phyloP scores from a whole-genome alignment of 2,329 filamentous ascomycete genomes.

The Sclerotinia glacialis region DNA sequence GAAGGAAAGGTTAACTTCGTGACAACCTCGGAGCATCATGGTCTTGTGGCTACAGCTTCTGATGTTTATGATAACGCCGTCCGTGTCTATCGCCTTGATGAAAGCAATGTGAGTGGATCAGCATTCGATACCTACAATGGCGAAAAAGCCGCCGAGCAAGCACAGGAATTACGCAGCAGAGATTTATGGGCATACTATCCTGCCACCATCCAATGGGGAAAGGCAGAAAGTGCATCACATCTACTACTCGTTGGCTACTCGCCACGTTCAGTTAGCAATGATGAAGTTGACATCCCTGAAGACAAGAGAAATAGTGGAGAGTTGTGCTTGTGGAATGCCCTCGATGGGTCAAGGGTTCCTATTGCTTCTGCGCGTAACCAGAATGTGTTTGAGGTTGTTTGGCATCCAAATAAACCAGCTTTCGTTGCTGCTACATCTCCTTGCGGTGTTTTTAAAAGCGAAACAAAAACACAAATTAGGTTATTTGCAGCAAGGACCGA shows the following conservation, averaged over 20 bases:
- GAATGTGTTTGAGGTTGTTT: constrained; percentile 63
- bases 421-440: constrained; percentile 60
- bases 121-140: constrained; percentile 36
- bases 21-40: constrained; percentile 46
- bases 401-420: constrained; percentile 54
- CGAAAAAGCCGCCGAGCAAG: constrained; percentile 31
- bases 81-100: constrained; percentile 52
- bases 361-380: constrained; percentile 52
- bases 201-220: constrained; percentile 62
- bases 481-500: constrained; percentile 45
- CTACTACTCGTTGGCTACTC: constrained; percentile 62
- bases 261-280: constrained; percentile 51
- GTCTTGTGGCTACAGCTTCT: constrained; percentile 57
- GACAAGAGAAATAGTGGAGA: constrained; percentile 58
- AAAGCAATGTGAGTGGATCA: constrained; percentile 39
- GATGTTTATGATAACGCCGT: constrained; percentile 55
- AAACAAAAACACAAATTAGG: constrained; percentile 56
- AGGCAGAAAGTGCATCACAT: constrained; percentile 45
- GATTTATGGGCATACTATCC: constrained; percentile 61
- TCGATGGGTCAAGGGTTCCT: constrained; percentile 42
- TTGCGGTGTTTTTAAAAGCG: constrained; percentile 43
- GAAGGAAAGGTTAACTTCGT: constrained; percentile 62
- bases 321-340: constrained; percentile 57
- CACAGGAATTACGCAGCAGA: constrained; percentile 27
- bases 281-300: constrained; percentile 57